Conservation (phyloP, 2,329 filamentous ascomycete genomes). For the Aurifilum marmelostoma region DNA sequence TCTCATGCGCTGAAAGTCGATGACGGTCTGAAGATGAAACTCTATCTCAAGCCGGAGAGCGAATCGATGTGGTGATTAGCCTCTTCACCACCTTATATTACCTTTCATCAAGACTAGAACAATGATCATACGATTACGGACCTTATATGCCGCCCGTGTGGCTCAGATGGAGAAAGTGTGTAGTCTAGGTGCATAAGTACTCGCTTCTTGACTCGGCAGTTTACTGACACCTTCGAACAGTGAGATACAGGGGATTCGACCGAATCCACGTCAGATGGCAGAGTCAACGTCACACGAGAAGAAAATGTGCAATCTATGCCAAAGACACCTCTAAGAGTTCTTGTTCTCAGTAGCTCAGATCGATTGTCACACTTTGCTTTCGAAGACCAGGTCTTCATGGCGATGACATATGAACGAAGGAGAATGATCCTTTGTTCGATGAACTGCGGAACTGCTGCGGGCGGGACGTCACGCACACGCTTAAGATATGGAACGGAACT, state of each 20-base stretch:
- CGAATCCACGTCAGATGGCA: too few relatives aligned
- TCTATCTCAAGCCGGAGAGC: background rate
- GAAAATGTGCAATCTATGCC: too few relatives aligned
- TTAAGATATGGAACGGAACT: background rate
- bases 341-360: too few relatives aligned
- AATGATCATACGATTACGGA: background rate
- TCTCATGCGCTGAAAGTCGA: background rate
- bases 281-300: too few relatives aligned
- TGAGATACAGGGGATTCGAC: too few relatives aligned
- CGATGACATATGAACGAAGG: background rate
- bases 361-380: background rate
- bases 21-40: background rate
- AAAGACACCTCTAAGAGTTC: too few relatives aligned
- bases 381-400: too few relatives aligned
- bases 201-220: background rate
- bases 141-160: background rate
- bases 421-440: background rate
- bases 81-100: too few relatives aligned
- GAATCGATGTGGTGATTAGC: too few relatives aligned
- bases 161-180: background rate
- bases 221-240: background rate
- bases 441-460: background rate
- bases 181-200: background rate
- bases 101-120: too few relatives aligned
- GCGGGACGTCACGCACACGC: background rate